Base-by-base conservation (phyloP, 352 stramenopile genomes). In the Phytophthora aleatoria region DNA sequence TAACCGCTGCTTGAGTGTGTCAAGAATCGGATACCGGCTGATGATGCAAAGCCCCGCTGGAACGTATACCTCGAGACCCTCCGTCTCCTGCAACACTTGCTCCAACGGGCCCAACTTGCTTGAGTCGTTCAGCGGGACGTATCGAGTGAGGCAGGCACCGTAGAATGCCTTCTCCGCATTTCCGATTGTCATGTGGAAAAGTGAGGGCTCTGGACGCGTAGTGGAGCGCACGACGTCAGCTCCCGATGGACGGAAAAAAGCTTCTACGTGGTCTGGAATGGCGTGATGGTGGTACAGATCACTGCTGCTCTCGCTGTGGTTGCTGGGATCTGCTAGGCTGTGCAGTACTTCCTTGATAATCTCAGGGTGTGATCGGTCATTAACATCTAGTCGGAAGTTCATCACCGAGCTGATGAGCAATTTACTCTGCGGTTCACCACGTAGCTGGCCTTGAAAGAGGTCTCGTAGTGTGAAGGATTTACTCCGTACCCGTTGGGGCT, bases 161-260 rank as follows among this genome's bases (percentile, higher is more conserved):
- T 94, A 92, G 57, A 95, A 94, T 5, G 85, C 74, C 53, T 91
- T 92, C 38, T 95, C 87, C 3, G 85, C 60, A 36, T 86, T 92
- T 27, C 87, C 87, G 26, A 95, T 92, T 7, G 83, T 92, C 78
- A 95, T 85, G 50, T 95, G 83, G 31, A 92, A 93, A 15, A 95
- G 73, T 54, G 76, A 89, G 0, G 87, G 79, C 43, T 81, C 64
- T 11, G 87, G 87, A 11, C 76, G 71, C 2, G 76, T 77, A 48
- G 81, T 86, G 3, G 80, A 76, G 20, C 77, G 83, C 11, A 92
- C 72, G 10, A 92, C 68, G n/a, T 89, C 74, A 0, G 77, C 77
- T 1, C 79, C 83, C 1, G 71, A 67, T 5, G 87, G 87, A 28
- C 74, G 87, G 39, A 95, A 94, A 53, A 95, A 95, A 12, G 81